Percentiles rank a stretch among this genome's conserved stretches.
Evolutionary conservation across 805 yeast species (phyloP).

Genomic region (Cyberlindnera mississippiensis): DNA sequence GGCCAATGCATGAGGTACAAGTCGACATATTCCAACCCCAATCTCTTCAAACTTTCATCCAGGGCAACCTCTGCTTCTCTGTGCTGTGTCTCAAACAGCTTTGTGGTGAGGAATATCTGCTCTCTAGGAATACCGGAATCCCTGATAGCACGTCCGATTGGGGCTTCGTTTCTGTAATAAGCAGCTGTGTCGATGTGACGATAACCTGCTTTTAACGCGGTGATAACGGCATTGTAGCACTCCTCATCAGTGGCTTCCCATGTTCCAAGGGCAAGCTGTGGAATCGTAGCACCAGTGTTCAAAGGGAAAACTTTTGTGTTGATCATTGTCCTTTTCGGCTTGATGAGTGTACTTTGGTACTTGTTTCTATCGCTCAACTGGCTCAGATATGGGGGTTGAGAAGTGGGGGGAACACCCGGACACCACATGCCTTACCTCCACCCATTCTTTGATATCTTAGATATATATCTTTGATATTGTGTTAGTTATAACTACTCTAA

Average conservation of each 20-base stretch:
- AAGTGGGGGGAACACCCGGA: background rate
- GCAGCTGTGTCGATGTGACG: conserved; percentile 64
- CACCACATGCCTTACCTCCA: conserved; percentile 1
- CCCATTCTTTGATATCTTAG: too few relatives aligned
- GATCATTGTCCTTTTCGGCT: background rate
- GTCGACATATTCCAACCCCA: conserved; percentile 75
- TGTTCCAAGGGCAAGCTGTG: conserved; percentile 50
- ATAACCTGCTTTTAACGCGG: conserved; percentile 39
- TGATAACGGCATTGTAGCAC: conserved; percentile 19
- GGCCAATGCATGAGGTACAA: conserved; percentile 86
- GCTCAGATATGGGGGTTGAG: too few relatives aligned
- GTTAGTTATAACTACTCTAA: too few relatives aligned
- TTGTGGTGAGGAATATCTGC: conserved; percentile 68
- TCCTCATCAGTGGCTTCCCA: conserved; percentile 37
- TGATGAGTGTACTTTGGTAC: too few relatives aligned
- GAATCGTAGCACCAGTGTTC: conserved; percentile 42
- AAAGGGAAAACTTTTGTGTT: conserved; percentile 20
- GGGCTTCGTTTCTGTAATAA: conserved; percentile 51
- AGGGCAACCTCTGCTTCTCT: conserved; percentile 48
- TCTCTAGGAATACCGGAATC: conserved; percentile 58
- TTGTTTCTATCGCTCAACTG: too few relatives aligned
- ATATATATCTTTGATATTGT: too few relatives aligned
- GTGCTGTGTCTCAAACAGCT: conserved; percentile 49
- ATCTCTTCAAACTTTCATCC: conserved; percentile 52
- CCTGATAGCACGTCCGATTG: conserved; percentile 52